Evolutionary conservation across 2,329 filamentous ascomycete genomes (phyloP).

Genomic region (Botrytis hyacinthi): DNA sequence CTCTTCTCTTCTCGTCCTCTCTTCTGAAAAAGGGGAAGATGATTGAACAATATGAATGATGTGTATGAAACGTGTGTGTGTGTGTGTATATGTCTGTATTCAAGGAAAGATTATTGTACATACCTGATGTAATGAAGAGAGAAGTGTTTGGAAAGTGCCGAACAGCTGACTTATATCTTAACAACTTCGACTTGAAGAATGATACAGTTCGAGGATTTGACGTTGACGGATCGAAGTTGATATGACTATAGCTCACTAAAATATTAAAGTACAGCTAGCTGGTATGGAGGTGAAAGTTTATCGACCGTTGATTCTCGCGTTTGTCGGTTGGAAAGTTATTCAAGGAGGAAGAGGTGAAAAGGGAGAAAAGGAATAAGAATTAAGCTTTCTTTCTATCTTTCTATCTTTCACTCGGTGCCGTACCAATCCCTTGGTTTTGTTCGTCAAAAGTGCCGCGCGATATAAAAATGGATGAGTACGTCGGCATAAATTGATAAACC

Average conservation of each 20-base stretch:
- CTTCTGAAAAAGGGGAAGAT: background rate
- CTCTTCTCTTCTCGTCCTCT: background rate
- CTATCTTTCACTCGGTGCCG: background rate
- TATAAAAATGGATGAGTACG: background rate
- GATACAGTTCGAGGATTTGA: background rate
- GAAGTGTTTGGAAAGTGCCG: background rate
- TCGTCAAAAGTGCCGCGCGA: background rate
- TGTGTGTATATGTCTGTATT: background rate
- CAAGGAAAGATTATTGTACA: background rate
- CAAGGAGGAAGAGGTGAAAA: background rate
- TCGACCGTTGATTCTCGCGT: background rate
- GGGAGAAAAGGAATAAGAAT: background rate
- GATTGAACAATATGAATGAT: background rate
- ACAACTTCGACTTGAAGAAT: background rate
- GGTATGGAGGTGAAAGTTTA: background rate
- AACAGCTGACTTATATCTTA: background rate
- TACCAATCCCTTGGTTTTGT: background rate
- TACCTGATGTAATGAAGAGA: background rate
- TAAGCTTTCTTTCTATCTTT: constrained; percentile 2
- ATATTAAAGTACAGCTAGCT: background rate
- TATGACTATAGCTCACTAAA: background rate
- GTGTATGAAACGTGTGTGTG: background rate
- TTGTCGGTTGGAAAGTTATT: background rate
- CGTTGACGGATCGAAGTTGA: background rate
- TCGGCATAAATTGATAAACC: constrained; percentile 10